Evolutionary conservation across 2,329 filamentous ascomycete genomes (phyloP).

Genomic region (Colletotrichum lindemuthianum): DNA sequence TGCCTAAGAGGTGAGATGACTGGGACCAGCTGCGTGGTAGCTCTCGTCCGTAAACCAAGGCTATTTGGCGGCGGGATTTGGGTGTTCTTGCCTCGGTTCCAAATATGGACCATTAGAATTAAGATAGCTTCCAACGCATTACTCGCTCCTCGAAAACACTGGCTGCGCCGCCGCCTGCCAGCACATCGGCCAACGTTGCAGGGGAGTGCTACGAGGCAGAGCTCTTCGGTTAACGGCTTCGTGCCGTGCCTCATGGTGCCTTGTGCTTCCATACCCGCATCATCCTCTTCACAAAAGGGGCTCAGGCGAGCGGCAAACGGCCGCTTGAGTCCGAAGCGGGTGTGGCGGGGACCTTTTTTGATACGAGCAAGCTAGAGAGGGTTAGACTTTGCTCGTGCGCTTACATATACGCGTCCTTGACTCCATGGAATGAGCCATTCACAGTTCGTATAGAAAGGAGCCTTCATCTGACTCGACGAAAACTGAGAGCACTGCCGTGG

Average conservation of each 20-base stretch:
- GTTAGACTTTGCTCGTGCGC: slow-evolving; percentile 13
- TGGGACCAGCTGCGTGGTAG: slow-evolving; percentile 10
- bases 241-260: background rate
- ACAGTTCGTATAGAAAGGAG: slow-evolving; percentile 1
- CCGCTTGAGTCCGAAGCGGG: slow-evolving; percentile 8
- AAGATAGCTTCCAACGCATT: background rate
- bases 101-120: background rate
- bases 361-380: slow-evolving; percentile 13
- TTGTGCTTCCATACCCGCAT: background rate
- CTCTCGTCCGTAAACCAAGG: background rate
- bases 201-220: background rate
- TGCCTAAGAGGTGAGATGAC: slow-evolving; percentile 7
- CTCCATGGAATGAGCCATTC: background rate
- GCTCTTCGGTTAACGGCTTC: background rate
- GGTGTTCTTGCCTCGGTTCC: background rate
- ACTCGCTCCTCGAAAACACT: slow-evolving; percentile 4
- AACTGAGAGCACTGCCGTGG: background rate
- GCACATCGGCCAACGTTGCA: background rate
- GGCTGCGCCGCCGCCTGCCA: background rate
- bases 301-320: slow-evolving; percentile 3
- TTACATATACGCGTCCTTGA: slow-evolving; percentile 12
- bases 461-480: slow-evolving; percentile 11
- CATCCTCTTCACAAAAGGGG: background rate
- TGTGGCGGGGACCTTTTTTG: slow-evolving; percentile 12
- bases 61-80: slow-evolving; percentile 4